Percentiles rank a stretch among this genome's conserved stretches.
Evolutionary conservation across 2,329 filamentous ascomycete genomes (phyloP).

Genomic region (Chrysoporthe deuterocubensis): DNA sequence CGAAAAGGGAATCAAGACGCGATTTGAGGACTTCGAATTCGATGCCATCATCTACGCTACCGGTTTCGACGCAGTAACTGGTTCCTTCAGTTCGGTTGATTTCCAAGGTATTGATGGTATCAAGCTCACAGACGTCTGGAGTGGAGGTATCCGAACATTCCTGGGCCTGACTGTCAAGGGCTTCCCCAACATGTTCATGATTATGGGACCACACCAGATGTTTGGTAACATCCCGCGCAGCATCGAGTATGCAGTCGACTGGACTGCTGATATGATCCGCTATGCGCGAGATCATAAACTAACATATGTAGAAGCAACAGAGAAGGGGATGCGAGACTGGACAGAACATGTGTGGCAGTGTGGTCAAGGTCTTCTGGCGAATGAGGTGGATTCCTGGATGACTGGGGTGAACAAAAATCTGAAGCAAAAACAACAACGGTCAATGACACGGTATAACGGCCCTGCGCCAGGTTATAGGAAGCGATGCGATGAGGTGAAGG

Average conservation of each 20-base stretch:
- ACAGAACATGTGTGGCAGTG: conserved; percentile 53
- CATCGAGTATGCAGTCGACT: conserved; percentile 48
- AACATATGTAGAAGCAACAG: conserved; percentile 45
- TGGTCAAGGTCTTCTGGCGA: conserved; percentile 47
- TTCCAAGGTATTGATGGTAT: neutral
- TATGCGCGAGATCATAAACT: conserved; percentile 39
- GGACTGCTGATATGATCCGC: conserved; percentile 42
- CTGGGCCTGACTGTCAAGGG: conserved; percentile 28
- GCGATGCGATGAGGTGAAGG: conserved; percentile 41
- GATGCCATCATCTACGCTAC: conserved; percentile 38
- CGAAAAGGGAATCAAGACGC: conserved; percentile 32
- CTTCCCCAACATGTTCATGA: conserved; percentile 43
- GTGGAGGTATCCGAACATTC: conserved; percentile 24
- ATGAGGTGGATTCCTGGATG: conserved; percentile 59
- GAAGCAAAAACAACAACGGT: conserved; percentile 48
- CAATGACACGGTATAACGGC: conserved; percentile 51
- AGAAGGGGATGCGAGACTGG: conserved; percentile 46
- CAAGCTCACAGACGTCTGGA: conserved; percentile 23
- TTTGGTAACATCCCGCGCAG: conserved; percentile 48
- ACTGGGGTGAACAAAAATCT: conserved; percentile 59
- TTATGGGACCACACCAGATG: conserved; percentile 48
- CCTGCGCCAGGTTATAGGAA: conserved; percentile 48
- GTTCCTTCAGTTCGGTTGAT: conserved; percentile 27
- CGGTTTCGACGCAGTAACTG: conserved; percentile 48
- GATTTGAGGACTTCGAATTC: conserved; percentile 24